A percentile compares a stretch with the other conserved stretches of the same genome.
Evolutionary conservation across 2,329 filamentous ascomycete genomes (phyloP).

Genomic region (Dendryphion nanum): DNA sequence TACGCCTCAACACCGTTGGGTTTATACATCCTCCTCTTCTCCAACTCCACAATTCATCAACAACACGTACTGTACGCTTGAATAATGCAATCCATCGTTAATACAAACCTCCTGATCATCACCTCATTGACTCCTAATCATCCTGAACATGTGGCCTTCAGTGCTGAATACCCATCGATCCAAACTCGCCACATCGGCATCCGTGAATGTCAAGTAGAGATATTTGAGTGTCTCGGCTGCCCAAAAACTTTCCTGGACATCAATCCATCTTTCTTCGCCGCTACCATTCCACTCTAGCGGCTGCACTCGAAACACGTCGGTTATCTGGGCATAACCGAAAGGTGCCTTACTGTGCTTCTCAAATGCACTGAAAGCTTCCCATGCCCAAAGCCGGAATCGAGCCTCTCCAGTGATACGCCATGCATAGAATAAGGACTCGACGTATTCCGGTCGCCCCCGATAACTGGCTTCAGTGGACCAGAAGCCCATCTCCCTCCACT

Average conservation of each 20-base stretch:
- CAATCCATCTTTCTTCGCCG: constrained; percentile 29
- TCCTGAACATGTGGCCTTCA: constrained; percentile 41
- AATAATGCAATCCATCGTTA: no score
- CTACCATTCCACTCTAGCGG: constrained; percentile 15
- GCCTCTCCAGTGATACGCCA: constrained; percentile 41
- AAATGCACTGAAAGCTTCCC: constrained; percentile 40
- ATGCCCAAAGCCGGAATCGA: constrained; percentile 43
- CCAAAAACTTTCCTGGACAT: constrained; percentile 41
- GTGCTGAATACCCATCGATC: constrained; percentile 47
- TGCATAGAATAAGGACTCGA: constrained; percentile 42
- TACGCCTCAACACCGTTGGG: background rate
- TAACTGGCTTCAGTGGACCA: constrained; percentile 34
- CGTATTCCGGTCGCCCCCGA: constrained; percentile 40
- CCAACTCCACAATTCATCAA: background rate
- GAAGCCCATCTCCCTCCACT: constrained; percentile 31
- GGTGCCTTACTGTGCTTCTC: constrained; percentile 39
- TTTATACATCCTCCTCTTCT: background rate
- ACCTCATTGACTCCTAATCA: constrained; percentile 33
- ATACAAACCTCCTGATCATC: no score
- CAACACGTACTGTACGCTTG: no score
- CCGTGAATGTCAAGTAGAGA: constrained; percentile 39
- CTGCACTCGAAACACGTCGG: constrained; percentile 32
- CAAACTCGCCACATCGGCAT: constrained; percentile 36
- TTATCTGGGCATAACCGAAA: constrained; percentile 39
- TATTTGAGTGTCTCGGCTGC: constrained; percentile 44